Conservation (phyloP, 257 asterid genomes). For the Nicotiana obtusifolia region DNA sequence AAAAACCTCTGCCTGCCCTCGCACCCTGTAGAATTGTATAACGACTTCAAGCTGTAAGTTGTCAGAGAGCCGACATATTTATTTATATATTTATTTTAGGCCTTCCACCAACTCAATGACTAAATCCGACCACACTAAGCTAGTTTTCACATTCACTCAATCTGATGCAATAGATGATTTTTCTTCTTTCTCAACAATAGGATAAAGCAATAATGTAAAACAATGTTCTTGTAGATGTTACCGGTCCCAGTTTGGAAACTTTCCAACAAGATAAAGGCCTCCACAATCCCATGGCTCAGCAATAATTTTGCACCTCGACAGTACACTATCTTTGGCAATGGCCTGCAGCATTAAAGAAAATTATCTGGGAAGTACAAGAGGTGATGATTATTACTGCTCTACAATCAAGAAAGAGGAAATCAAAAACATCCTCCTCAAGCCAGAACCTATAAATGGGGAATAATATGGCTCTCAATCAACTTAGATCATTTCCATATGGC, state of each 20-base stretch:
- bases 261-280: conserved; percentile 94
- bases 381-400: too few relatives aligned
- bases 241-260: conserved; percentile 99
- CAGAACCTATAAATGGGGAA: too few relatives aligned
- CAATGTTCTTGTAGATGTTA: conserved; percentile 22
- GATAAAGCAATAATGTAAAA: not conserved
- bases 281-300: conserved; percentile 99
- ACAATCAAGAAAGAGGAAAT: too few relatives aligned
- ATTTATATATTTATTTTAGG: not conserved
- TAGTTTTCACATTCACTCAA: not conserved
- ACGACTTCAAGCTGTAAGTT: not conserved
- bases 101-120: not conserved
- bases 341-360: conserved; percentile 46
- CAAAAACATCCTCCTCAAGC: too few relatives aligned
- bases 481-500: too few relatives aligned
- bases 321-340: conserved; percentile 77
- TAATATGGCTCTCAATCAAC: too few relatives aligned
- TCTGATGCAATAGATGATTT: not conserved
- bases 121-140: not conserved
- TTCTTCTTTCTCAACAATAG: not conserved
- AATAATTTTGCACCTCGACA: conserved; percentile 90
- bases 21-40: not conserved
- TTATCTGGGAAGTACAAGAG: not conserved
- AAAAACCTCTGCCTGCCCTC: not conserved
- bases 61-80: not conserved